Evolutionary conservation across 1,139 yeast species (phyloP).

Genomic region (Hanseniaspora sp.): DNA sequence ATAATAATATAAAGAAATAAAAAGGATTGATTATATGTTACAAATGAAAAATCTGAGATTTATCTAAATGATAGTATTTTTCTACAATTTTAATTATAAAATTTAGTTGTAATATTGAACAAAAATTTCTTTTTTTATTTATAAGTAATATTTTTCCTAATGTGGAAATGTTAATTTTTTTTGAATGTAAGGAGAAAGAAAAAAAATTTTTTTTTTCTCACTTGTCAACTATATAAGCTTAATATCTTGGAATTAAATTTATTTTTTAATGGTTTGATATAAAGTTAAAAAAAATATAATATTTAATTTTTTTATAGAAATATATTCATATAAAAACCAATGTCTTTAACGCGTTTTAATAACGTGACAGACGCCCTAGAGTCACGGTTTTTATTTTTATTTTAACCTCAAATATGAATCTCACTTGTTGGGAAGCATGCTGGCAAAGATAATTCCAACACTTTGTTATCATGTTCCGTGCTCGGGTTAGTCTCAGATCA

Average conservation of each 20-base stretch:
- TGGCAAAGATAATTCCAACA: slow-evolving; percentile 17
- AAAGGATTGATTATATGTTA: too few species aligned
- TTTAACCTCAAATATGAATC: slow-evolving; percentile 27
- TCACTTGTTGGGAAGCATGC: slow-evolving; percentile 24
- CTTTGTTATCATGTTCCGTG: slow-evolving; percentile 44
- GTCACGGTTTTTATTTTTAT: slow-evolving; percentile 50
- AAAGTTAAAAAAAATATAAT: slow-evolving; percentile 17
- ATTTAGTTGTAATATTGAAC: not conserved
- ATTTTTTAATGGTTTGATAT: slow-evolving; percentile 6
- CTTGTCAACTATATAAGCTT: not conserved
- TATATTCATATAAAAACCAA: slow-evolving; percentile 31
- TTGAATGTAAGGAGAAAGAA: not conserved
- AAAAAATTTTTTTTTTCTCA: not conserved
- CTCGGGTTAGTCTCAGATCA: slow-evolving; percentile 84
- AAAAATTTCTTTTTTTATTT: too few species aligned
- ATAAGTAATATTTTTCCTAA: too few species aligned
- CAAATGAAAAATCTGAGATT: too few species aligned
- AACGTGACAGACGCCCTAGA: slow-evolving; percentile 68
- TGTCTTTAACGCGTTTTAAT: slow-evolving; percentile 42
- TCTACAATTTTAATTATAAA: not conserved
- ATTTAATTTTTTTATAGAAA: slow-evolving; percentile 30
- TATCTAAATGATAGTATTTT: too few species aligned
- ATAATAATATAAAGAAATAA: too few species aligned
- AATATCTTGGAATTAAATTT: not conserved
- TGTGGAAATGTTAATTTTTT: too few species aligned